Evolutionary conservation across 148 eudicot genomes (phyloP).

Genomic region (Spergularia bocconei): DNA sequence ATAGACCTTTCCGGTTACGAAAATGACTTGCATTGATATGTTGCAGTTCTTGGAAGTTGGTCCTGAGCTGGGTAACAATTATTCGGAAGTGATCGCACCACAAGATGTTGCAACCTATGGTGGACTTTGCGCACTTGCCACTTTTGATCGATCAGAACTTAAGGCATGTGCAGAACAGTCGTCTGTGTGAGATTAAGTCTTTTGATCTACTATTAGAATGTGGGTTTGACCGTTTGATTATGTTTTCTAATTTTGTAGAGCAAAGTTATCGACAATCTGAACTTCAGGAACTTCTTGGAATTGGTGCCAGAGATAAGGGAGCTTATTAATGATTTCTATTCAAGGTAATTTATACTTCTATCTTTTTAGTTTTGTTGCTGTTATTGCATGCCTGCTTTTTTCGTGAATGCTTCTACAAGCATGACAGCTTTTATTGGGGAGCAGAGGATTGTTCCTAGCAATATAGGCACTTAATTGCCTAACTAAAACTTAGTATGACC

Average conservation of each 20-base stretch:
- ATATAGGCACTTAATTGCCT: neutral
- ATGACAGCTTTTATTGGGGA: neutral
- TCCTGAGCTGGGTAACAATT: slow-evolving; percentile 77
- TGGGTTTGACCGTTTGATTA: neutral
- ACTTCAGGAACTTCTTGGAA: slow-evolving; percentile 90
- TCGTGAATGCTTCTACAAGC: neutral
- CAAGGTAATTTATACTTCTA: slow-evolving; percentile 50
- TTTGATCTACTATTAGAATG: slow-evolving; percentile 4
- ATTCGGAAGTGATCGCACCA: slow-evolving; percentile 84
- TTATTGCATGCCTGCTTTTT: neutral
- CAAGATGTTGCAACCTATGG: slow-evolving; percentile 99
- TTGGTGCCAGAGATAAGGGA: slow-evolving; percentile 96
- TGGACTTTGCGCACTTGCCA: slow-evolving; percentile 96
- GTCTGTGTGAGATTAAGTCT: neutral
- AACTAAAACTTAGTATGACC: neutral
- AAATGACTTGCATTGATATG: slow-evolving; percentile 7
- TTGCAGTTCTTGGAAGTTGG: slow-evolving; percentile 87
- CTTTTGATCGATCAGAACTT: slow-evolving; percentile 87
- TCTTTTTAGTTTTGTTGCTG: neutral
- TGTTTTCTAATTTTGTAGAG: slow-evolving; percentile 44
- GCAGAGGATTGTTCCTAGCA: neutral
- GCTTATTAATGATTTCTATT: slow-evolving; percentile 84
- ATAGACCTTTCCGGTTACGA: neutral
- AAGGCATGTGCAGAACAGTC: slow-evolving; percentile 48
- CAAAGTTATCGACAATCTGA: slow-evolving; percentile 90